Evolutionary conservation across 768 basidiomycete genomes (phyloP).

Genomic region (Xerocomellus chrysenteron): DNA sequence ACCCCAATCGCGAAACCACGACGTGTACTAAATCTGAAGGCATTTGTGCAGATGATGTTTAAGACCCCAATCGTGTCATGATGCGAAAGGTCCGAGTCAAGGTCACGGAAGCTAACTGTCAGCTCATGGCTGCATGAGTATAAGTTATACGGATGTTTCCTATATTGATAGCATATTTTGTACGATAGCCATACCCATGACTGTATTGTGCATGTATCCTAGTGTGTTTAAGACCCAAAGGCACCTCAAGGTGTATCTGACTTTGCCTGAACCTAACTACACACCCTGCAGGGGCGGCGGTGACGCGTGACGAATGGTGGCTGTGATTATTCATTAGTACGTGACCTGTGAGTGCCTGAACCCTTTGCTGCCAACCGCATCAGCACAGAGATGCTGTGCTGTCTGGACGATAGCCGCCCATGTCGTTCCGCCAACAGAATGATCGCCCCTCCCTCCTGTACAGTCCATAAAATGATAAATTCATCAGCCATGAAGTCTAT

Average conservation of each 20-base stretch:
- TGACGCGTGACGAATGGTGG: too few relatives aligned
- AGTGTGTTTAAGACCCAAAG: not conserved
- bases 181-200: constrained; percentile 12
- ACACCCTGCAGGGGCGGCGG: too few relatives aligned
- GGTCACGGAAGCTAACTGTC: not conserved
- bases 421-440: too few relatives aligned
- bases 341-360: too few relatives aligned
- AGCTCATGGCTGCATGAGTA: not conserved
- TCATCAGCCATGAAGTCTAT: not conserved
- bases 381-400: too few relatives aligned
- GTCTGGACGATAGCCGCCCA: too few relatives aligned
- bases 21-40: constrained; percentile 21
- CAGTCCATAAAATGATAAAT: constrained; percentile 20
- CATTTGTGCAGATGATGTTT: constrained; percentile 28
- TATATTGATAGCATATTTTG: constrained; percentile 15
- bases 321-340: too few relatives aligned
- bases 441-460: too few relatives aligned
- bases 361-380: too few relatives aligned
- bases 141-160: constrained; percentile 9
- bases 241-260: too few relatives aligned
- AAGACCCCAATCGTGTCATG: constrained; percentile 33
- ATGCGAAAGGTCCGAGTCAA: not conserved
- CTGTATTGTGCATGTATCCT: constrained; percentile 8
- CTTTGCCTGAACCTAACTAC: too few relatives aligned
- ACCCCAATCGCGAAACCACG: constrained; percentile 33